phyloP scores from a whole-genome alignment of 208 protist genomes.

The Naegleria gruberi region DNA sequence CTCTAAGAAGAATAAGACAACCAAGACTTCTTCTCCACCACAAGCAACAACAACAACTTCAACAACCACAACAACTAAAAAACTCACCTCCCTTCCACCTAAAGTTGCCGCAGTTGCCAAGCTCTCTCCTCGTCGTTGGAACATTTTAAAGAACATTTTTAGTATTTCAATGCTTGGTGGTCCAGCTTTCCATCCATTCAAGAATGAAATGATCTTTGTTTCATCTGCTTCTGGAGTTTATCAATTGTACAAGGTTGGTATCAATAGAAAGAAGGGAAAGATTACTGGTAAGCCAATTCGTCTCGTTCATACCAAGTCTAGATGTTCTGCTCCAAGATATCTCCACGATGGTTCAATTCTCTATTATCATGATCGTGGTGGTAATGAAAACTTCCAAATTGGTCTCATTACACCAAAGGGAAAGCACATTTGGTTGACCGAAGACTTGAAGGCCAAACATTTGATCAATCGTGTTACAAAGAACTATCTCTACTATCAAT shows the following conservation, averaged over 20 bases:
- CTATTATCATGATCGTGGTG: background rate
- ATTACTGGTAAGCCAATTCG: background rate
- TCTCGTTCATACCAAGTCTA: background rate
- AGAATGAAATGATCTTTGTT: background rate
- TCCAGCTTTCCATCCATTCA: background rate
- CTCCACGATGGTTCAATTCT: background rate
- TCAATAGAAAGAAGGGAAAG: constrained; percentile 3
- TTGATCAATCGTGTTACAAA: constrained; percentile 1
- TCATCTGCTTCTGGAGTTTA: background rate
- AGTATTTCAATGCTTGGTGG: background rate
- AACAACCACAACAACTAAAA: background rate
- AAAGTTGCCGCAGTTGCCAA: background rate
- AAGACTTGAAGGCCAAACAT: background rate
- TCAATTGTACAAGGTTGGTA: background rate
- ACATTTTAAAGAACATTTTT: background rate
- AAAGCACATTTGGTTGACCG: background rate
- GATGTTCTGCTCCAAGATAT: background rate
- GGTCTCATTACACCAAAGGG: background rate
- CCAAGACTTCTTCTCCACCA: background rate
- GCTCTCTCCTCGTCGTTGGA: background rate
- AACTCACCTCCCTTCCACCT: background rate
- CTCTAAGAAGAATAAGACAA: background rate
- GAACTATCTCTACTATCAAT: background rate
- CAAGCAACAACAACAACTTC: background rate
- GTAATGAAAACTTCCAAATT: constrained; percentile 22